Percentiles rank a stretch among this genome's conserved stretches.
phyloP scores from a whole-genome alignment of 73 alveolate species.

The Tetrahymena borealis region DNA sequence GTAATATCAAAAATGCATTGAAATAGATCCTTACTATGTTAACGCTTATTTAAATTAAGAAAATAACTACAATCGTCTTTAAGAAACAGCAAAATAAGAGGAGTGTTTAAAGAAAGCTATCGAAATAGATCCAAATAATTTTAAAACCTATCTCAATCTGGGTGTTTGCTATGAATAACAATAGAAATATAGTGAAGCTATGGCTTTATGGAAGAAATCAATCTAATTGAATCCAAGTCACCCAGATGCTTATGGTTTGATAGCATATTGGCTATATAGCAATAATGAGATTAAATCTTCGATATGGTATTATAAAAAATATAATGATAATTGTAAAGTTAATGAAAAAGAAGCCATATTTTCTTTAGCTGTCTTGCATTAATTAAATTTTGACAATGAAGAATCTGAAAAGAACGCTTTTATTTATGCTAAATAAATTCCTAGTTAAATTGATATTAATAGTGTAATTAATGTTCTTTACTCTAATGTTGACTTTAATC shows the following conservation, averaged over 20 bases:
- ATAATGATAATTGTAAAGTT: neutral
- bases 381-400: neutral
- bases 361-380: neutral
- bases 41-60: slow-evolving; percentile 49
- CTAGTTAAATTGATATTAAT: neutral
- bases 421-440: neutral
- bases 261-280: neutral
- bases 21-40: slow-evolving; percentile 46
- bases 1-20: slow-evolving; percentile 38
- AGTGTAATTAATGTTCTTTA: neutral
- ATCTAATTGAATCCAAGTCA: slow-evolving; percentile 47
- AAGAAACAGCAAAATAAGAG: slow-evolving; percentile 22
- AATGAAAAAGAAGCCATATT: neutral
- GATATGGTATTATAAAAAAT: neutral
- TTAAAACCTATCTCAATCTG: slow-evolving; percentile 33
- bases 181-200: slow-evolving; percentile 41
- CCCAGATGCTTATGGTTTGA: slow-evolving; percentile 34
- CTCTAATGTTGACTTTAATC: neutral
- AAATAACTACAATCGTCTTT: slow-evolving; percentile 24
- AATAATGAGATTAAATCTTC: neutral
- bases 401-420: neutral
- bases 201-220: slow-evolving; percentile 35
- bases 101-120: slow-evolving; percentile 32
- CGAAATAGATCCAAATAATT: slow-evolving; percentile 45
- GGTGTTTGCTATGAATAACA: slow-evolving; percentile 47